These are phyloP conservation scores for Chlorella sp. DNA, from an alignment of 139 green algal species.

Conservation along the genomic window DNA sequence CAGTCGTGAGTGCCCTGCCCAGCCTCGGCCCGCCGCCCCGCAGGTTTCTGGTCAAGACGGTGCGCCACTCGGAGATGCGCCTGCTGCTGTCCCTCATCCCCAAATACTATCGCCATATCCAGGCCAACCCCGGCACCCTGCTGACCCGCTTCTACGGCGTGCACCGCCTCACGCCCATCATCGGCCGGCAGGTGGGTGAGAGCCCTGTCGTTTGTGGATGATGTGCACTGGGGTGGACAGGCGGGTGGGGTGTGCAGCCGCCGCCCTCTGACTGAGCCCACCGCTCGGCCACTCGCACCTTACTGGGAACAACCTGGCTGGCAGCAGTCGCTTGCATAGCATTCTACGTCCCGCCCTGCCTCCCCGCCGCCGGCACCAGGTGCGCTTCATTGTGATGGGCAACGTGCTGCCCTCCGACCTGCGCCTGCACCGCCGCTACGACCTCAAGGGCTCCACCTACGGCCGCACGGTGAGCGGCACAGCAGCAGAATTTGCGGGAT, in stretches of 20 bases:
- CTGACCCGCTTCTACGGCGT: slow-evolving; percentile 85
- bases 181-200: slow-evolving; percentile 46
- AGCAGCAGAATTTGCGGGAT: too few species aligned
- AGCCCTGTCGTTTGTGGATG: too few species aligned
- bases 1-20: not conserved
- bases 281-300: not conserved
- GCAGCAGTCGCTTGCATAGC: too few species aligned
- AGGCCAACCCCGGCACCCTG: slow-evolving; percentile 63
- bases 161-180: slow-evolving; percentile 66
- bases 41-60: slow-evolving; percentile 82
- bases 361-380: slow-evolving; percentile 40
- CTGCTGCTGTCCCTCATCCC: slow-evolving; percentile 73
- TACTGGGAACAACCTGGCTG: too few species aligned
- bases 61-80: slow-evolving; percentile 73
- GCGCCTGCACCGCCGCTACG: slow-evolving; percentile 88
- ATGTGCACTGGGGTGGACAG: not conserved
- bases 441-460: slow-evolving; percentile 92
- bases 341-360: too few species aligned
- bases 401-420: slow-evolving; percentile 93
- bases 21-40: not conserved
- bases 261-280: not conserved
- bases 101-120: slow-evolving; percentile 73
- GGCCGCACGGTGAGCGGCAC: slow-evolving; percentile 7
- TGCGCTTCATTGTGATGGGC: slow-evolving; percentile 96
- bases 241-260: not conserved